These are phyloP conservation scores for Bremia lactucae DNA, from an alignment of 352 stramenopile genomes.

Conservation along the genomic window DNA sequence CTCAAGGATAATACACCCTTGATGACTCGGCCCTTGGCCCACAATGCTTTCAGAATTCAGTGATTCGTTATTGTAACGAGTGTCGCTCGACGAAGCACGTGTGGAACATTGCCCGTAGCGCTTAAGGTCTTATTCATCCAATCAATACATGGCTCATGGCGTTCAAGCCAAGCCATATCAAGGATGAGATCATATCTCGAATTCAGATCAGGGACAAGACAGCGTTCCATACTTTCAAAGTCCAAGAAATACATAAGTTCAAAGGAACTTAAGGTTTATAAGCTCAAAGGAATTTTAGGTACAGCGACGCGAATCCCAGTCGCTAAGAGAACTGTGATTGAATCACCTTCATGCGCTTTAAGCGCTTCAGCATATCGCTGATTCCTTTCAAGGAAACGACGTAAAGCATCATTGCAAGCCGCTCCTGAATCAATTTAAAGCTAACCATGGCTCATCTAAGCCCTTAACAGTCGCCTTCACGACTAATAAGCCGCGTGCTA, in stretches of 20 bases:
- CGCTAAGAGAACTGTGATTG: neutral
- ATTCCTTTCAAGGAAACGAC: neutral
- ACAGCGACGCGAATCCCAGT: neutral
- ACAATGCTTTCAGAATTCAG: too few species aligned
- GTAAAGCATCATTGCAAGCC: neutral
- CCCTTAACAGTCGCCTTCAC: neutral
- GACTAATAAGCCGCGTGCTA: neutral
- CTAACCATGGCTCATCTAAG: neutral
- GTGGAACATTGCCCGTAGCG: neutral
- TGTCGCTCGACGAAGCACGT: too few species aligned
- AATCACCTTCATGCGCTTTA: neutral
- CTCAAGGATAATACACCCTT: too few species aligned
- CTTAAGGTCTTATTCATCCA: neutral
- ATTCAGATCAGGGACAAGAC: too few species aligned
- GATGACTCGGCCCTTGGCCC: neutral
- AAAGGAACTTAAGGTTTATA: too few species aligned
- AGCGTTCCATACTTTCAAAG: too few species aligned
- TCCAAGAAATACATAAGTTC: too few species aligned
- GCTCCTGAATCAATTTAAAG: neutral
- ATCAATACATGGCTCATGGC: neutral
- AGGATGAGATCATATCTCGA: too few species aligned
- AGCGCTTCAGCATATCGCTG: neutral
- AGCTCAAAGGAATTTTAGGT: too few species aligned
- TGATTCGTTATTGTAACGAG: too few species aligned
- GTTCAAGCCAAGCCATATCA: neutral